Conservation (phyloP, 169 alveolate species). For the Perkinsus marinus region DNA sequence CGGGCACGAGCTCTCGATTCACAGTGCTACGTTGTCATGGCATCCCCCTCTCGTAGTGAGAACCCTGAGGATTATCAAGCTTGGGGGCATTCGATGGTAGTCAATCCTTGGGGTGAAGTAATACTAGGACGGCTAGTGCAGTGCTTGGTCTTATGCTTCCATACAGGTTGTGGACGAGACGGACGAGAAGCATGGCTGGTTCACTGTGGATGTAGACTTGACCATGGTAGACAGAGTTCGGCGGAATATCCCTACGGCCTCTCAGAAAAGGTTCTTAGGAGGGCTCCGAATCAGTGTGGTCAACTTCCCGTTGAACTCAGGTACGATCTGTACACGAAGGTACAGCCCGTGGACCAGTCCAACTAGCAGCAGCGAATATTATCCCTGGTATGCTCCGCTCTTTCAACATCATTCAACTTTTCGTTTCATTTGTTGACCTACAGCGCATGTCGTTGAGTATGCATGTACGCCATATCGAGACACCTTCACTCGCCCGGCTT, state of each 20-base stretch:
- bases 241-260: background rate
- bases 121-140: background rate
- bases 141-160: background rate
- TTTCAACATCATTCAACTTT: background rate
- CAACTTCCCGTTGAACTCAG: background rate
- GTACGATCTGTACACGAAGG: background rate
- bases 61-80: constrained; percentile 40
- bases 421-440: no score
- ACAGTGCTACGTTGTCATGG: constrained; percentile 51
- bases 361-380: background rate
- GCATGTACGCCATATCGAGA: no score
- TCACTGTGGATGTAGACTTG: background rate
- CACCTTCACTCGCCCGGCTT: no score
- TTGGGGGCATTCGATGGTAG: constrained; percentile 53
- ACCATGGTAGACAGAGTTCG: background rate
- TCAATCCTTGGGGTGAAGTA: constrained; percentile 61
- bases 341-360: background rate
- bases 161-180: constrained; percentile 4
- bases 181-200: constrained; percentile 6
- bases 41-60: constrained; percentile 50
- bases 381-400: background rate
- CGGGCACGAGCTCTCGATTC: constrained; percentile 74
- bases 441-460: no score
- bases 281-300: background rate
- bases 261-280: background rate